phyloP scores from a whole-genome alignment of 1,284 basidiomycete species.

The Acaromyces ingoldii region DNA sequence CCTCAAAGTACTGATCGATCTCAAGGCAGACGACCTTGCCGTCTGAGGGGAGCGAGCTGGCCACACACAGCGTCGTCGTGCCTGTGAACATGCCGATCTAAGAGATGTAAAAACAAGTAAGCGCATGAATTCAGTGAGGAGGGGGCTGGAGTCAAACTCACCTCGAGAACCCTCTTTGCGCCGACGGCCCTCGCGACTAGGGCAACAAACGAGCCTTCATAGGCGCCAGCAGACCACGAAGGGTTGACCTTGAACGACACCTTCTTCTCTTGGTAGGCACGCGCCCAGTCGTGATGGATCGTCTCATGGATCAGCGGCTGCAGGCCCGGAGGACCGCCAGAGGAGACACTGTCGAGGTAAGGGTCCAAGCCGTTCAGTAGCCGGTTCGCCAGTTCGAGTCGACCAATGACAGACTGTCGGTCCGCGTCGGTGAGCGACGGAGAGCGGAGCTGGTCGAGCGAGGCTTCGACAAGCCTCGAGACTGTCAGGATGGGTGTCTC shows the following conservation, averaged over 20 bases:
- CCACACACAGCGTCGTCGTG: conserved; percentile 36
- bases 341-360: conserved; percentile 27
- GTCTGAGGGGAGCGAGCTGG: conserved; percentile 18
- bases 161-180: conserved; percentile 32
- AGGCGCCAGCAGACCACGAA: conserved; percentile 28
- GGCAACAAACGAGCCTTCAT: conserved; percentile 35
- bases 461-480: conserved; percentile 15
- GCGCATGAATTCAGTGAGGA: too few species aligned
- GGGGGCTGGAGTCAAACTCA: too few species aligned
- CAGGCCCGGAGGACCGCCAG: conserved; percentile 17
- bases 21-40: conserved; percentile 41
- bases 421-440: conserved; percentile 9
- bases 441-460: conserved; percentile 4
- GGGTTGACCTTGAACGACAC: conserved; percentile 22
- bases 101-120: not conserved
- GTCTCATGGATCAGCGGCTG: conserved; percentile 25
- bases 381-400: conserved; percentile 16
- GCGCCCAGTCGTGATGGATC: conserved; percentile 26
- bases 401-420: conserved; percentile 5
- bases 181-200: conserved; percentile 21
- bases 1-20: conserved; percentile 44
- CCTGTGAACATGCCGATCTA: conserved; percentile 39
- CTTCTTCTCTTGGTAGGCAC: conserved; percentile 16
- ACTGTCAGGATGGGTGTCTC: conserved; percentile 26
- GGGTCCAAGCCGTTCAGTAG: conserved; percentile 25